Percentiles rank a stretch among this genome's conserved stretches.
phyloP scores from a whole-genome alignment of 768 basidiomycete species.

The Leccinum aurantiacum region DNA sequence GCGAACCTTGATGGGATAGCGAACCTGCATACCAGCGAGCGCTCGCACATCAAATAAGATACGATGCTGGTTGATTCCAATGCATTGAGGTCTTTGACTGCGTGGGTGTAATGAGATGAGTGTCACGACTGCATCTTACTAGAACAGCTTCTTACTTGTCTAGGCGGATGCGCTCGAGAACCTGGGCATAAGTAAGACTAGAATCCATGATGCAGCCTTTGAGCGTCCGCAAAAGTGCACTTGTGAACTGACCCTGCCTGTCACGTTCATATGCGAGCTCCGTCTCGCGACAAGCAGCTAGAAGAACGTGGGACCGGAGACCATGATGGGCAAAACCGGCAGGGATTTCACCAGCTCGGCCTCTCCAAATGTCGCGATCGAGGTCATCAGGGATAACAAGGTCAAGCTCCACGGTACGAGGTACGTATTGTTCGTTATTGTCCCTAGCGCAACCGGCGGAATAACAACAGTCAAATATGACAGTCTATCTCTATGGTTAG shows the following conservation, averaged over 20 bases:
- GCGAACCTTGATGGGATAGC: neutral
- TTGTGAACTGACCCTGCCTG: constrained; percentile 27
- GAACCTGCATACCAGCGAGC: constrained; percentile 6
- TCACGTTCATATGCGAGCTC: constrained; percentile 31
- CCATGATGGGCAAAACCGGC: constrained; percentile 27
- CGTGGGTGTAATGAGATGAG: neutral
- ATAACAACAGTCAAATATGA: constrained; percentile 49
- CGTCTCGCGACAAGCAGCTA: constrained; percentile 42
- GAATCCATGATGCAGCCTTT: neutral
- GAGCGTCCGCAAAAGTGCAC: constrained; percentile 20
- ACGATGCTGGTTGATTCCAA: constrained; percentile 23
- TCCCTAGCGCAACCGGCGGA: constrained; percentile 38
- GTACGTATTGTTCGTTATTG: neutral
- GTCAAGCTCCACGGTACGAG: constrained; percentile 8
- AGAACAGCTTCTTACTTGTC: constrained; percentile 2
- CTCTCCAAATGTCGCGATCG: constrained; percentile 30
- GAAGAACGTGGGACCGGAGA: constrained; percentile 39
- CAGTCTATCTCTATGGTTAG: constrained; percentile 32
- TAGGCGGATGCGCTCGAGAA: constrained; percentile 19
- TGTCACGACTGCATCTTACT: neutral
- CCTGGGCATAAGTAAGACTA: constrained; percentile 24
- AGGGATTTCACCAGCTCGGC: constrained; percentile 13
- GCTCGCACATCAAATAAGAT: constrained; percentile 25
- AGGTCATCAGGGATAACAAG: constrained; percentile 9
- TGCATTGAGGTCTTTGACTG: constrained; percentile 33